A percentile compares a stretch with the other conserved stretches of the same genome.
Evolutionary conservation across 495 filamentous ascomycete species (phyloP).

Genomic region (Bathelium albidoporum): DNA sequence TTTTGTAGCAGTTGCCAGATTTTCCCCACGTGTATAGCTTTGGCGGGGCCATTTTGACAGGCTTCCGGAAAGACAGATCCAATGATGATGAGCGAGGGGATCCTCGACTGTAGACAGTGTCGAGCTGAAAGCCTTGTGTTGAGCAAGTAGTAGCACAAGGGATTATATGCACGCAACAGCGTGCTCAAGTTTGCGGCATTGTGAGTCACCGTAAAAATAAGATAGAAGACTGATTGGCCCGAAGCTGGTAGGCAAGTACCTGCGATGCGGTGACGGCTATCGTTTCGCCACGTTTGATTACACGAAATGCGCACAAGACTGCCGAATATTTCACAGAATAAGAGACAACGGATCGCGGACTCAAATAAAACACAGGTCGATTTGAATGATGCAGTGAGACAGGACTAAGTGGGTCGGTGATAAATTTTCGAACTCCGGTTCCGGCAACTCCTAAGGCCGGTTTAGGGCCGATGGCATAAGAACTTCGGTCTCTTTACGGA

Average conservation of each 20-base stretch:
- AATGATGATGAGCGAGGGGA: neutral
- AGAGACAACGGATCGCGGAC: neutral
- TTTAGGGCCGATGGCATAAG: neutral
- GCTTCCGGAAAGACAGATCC: neutral
- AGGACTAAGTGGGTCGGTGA: too few species aligned
- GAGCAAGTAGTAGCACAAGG: neutral
- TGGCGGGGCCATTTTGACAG: neutral
- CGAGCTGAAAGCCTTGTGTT: neutral
- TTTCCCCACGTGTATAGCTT: constrained; percentile 6
- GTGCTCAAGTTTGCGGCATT: neutral
- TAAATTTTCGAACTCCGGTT: neutral
- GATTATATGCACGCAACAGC: neutral
- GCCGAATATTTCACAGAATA: neutral
- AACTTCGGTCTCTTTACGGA: neutral
- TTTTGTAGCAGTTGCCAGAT: constrained; percentile 13
- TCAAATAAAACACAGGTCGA: neutral
- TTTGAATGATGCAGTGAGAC: too few species aligned
- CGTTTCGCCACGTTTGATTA: too few species aligned
- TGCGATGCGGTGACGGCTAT: too few species aligned
- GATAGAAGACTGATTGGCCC: too few species aligned
- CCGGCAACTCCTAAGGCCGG: neutral
- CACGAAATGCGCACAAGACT: too few species aligned
- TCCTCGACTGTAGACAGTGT: neutral
- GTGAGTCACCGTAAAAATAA: neutral
- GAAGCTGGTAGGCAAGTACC: too few species aligned